Evolutionary conservation across 176 grass and related monocot species (phyloP).

Genomic region (Aegilops bicornis): DNA sequence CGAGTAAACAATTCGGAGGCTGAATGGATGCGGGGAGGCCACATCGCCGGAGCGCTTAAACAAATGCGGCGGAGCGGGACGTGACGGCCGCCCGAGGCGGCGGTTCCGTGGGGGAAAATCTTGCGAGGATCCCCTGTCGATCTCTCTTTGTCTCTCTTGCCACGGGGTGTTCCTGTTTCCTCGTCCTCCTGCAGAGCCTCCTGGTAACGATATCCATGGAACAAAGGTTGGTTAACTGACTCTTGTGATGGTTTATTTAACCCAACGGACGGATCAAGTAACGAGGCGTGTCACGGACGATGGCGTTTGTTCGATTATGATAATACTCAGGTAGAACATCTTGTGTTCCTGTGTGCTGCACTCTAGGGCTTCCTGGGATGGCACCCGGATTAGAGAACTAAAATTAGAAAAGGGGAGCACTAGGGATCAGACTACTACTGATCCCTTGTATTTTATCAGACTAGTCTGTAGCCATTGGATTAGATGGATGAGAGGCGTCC

Average conservation of each 20-base stretch:
- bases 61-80: not conserved
- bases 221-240: not conserved
- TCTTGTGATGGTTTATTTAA: not conserved
- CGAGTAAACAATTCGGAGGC: not conserved
- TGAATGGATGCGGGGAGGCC: not conserved
- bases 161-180: not conserved
- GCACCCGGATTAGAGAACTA: no score
- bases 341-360: not conserved
- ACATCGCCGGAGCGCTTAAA: slow-evolving; percentile 31
- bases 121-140: not conserved
- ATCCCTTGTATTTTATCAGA: no score
- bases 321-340: not conserved
- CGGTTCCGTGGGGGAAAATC: not conserved
- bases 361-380: not conserved
- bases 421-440: no score
- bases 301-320: not conserved
- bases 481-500: no score
- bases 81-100: not conserved
- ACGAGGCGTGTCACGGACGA: slow-evolving; percentile 3
- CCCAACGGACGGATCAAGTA: not conserved
- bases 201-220: not conserved
- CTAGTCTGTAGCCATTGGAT: no score
- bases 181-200: not conserved
- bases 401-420: no score
- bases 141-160: not conserved